A percentile compares a stretch with the other conserved stretches of the same genome.
These are phyloP conservation scores for Lactifluus echinatus DNA, from an alignment of 768 basidiomycete species.

Conservation along the genomic window DNA sequence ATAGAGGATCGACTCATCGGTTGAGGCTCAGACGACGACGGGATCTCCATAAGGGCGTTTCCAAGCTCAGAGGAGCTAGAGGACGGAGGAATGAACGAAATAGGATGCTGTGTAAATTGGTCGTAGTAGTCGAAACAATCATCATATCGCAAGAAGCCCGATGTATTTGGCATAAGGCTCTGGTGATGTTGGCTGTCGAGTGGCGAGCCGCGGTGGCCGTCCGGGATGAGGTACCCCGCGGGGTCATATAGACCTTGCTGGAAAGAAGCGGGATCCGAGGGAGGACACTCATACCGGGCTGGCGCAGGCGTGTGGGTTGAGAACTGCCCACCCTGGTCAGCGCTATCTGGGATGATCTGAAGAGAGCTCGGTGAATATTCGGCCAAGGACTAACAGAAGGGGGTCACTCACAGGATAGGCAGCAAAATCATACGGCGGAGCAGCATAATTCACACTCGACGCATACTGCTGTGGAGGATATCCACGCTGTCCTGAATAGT, in stretches of 20 bases:
- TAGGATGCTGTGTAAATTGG: neutral
- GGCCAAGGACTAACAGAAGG: neutral
- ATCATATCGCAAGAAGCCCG: neutral
- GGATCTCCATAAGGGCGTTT: constrained; percentile 11
- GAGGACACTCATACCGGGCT: constrained; percentile 2
- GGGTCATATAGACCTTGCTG: neutral
- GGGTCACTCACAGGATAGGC: constrained; percentile 14
- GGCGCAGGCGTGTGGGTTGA: neutral
- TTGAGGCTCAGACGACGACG: neutral
- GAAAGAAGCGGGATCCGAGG: neutral
- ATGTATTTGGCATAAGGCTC: neutral
- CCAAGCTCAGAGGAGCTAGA: constrained; percentile 17
- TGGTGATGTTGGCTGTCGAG: constrained; percentile 4
- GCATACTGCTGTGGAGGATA: constrained; percentile 1
- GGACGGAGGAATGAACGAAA: neutral
- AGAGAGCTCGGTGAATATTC: neutral
- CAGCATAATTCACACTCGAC: constrained; percentile 1
- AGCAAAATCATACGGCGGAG: constrained; percentile 13
- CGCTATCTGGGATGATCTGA: neutral
- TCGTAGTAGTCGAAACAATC: neutral
- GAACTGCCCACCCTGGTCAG: constrained; percentile 2
- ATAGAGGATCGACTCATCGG: neutral
- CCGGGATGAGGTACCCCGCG: neutral
- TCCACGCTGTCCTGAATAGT: neutral
- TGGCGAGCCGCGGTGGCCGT: neutral